These are phyloP conservation scores for Clathrus columnatus DNA, from an alignment of 768 basidiomycete genomes.

Conservation along the genomic window DNA sequence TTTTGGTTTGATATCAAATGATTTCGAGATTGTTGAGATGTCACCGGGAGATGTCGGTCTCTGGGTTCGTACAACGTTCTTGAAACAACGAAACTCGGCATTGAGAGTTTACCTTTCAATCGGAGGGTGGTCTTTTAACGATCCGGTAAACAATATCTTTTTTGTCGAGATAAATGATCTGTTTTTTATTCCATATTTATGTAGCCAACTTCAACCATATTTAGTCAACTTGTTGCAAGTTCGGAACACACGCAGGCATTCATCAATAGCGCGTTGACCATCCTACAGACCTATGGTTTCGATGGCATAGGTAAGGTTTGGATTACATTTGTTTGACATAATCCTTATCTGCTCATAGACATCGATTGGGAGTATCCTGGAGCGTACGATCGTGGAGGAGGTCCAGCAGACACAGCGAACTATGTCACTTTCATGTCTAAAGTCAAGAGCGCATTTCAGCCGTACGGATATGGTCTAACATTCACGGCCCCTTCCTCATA, in stretches of 20 bases:
- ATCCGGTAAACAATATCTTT: not conserved
- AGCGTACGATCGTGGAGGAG: slow-evolving; percentile 8
- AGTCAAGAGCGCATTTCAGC: not conserved
- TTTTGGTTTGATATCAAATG: not conserved
- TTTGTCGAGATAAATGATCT: not conserved
- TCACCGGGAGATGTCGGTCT: not conserved
- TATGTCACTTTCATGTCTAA: slow-evolving; percentile 3
- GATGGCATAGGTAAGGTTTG: slow-evolving; percentile 8
- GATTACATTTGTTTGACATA: not conserved
- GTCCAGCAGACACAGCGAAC: slow-evolving; percentile 7
- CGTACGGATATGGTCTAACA: slow-evolving; percentile 7
- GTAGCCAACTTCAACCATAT: not conserved
- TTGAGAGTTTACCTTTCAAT: slow-evolving; percentile 3
- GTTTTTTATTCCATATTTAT: not conserved
- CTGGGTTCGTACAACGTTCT: slow-evolving; percentile 1
- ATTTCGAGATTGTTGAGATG: slow-evolving; percentile 1
- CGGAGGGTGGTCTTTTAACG: slow-evolving; percentile 11
- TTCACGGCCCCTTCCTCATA: slow-evolving; percentile 9
- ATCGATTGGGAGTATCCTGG: slow-evolving; percentile 10
- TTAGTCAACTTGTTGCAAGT: not conserved
- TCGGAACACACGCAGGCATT: slow-evolving; percentile 1
- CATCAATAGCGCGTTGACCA: not conserved
- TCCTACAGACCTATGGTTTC: not conserved
- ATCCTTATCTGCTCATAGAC: not conserved
- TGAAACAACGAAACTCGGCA: not conserved